Conservation (phyloP, 2,329 filamentous ascomycete genomes). For the Nannizzia gypsea region DNA sequence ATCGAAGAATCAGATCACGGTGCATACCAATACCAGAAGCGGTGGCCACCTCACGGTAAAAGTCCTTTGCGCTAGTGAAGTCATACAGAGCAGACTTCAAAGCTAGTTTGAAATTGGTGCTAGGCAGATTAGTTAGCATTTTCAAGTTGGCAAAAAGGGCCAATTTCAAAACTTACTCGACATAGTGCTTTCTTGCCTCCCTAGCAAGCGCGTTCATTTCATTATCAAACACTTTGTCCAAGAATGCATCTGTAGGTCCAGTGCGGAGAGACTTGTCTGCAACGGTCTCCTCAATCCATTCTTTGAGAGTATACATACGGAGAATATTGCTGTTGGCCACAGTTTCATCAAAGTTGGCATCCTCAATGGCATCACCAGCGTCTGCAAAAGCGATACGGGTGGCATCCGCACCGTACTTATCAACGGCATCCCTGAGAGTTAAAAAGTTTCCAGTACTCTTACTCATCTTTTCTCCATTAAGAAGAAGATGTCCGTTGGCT, state of each 20-base stretch:
- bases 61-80: constrained; percentile 75
- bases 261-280: constrained; percentile 63
- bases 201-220: constrained; percentile 77
- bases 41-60: constrained; percentile 72
- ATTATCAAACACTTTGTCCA: constrained; percentile 83
- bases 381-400: constrained; percentile 85
- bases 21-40: constrained; percentile 78
- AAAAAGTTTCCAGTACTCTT: constrained; percentile 98
- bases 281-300: constrained; percentile 83
- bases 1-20: constrained; percentile 62
- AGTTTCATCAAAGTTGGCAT: constrained; percentile 94
- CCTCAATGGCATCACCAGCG: constrained; percentile 83
- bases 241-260: constrained; percentile 64
- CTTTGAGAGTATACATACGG: constrained; percentile 66
- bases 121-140: constrained; percentile 16
- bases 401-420: constrained; percentile 91
- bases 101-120: constrained; percentile 73
- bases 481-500: constrained; percentile 80
- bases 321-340: constrained; percentile 88
- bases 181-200: constrained; percentile 68
- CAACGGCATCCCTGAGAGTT: constrained; percentile 70
- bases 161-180: constrained; percentile 38
- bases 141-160: background rate
- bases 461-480: constrained; percentile 98
- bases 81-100: constrained; percentile 82